Evolutionary conservation across 768 basidiomycete species (phyloP).

Genomic region (Auriscalpium microsporum): DNA sequence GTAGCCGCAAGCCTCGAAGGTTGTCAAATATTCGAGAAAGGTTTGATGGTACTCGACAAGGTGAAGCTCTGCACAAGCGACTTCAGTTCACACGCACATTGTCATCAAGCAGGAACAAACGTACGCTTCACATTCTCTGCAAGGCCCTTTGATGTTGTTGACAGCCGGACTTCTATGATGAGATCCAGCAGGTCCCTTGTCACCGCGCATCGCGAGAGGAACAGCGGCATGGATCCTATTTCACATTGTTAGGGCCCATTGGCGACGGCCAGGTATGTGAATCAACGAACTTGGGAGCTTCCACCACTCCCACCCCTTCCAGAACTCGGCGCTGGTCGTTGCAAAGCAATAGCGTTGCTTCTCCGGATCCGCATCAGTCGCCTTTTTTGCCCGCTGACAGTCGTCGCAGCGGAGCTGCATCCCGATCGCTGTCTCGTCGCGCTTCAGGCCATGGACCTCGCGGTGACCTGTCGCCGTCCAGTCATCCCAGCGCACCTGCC

Average conservation of each 20-base stretch:
- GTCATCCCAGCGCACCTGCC: conserved; percentile 7
- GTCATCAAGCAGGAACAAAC: not conserved
- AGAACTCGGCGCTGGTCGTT: conserved; percentile 16
- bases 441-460: conserved; percentile 14
- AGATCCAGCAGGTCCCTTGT: conserved; percentile 19
- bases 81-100: not conserved
- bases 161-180: conserved; percentile 18
- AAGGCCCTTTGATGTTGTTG: conserved; percentile 14
- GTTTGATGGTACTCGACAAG: conserved; percentile 16
- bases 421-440: conserved; percentile 12
- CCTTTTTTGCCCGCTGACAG: not conserved
- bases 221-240: conserved; percentile 16
- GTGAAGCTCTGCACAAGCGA: conserved; percentile 17
- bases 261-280: not conserved
- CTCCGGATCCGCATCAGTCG: not conserved
- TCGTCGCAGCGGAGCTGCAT: conserved; percentile 12
- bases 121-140: conserved; percentile 19
- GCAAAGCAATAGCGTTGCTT: conserved; percentile 8
- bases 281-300: conserved; percentile 14
- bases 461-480: conserved; percentile 15
- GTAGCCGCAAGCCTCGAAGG: not conserved
- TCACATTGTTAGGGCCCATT: not conserved
- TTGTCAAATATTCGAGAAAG: conserved; percentile 12
- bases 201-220: conserved; percentile 16
- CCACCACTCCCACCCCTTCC: conserved; percentile 16